Evolutionary conservation across 495 filamentous ascomycete genomes (phyloP).

Genomic region (Trichocladium uniseriatum): DNA sequence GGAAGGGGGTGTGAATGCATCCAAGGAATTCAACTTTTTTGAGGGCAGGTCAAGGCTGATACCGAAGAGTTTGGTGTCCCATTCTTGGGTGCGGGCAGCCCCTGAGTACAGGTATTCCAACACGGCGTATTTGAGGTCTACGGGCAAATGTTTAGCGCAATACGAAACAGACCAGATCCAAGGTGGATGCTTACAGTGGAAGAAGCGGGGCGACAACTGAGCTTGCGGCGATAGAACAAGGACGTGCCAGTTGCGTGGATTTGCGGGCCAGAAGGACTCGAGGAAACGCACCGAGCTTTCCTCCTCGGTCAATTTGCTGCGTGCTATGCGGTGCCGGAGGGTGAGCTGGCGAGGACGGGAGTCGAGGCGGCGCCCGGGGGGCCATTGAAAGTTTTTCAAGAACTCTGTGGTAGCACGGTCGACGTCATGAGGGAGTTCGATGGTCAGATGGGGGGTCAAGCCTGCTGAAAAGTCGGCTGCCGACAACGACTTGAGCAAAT

Average conservation of each 20-base stretch:
- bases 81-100: slow-evolving; percentile 32
- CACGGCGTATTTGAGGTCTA: slow-evolving; percentile 56
- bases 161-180: not conserved
- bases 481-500: slow-evolving; percentile 62
- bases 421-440: slow-evolving; percentile 64
- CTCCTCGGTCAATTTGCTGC: slow-evolving; percentile 43
- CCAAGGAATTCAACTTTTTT: slow-evolving; percentile 46
- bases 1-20: slow-evolving; percentile 44
- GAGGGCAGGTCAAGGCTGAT: slow-evolving; percentile 67
- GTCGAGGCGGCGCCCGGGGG: slow-evolving; percentile 36
- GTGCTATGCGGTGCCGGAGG: slow-evolving; percentile 61
- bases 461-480: slow-evolving; percentile 63
- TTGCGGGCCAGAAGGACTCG: slow-evolving; percentile 71
- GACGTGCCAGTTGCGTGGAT: slow-evolving; percentile 54
- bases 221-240: slow-evolving; percentile 67
- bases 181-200: slow-evolving; percentile 49
- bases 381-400: slow-evolving; percentile 55
- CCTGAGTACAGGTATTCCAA: slow-evolving; percentile 66
- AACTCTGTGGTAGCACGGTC: slow-evolving; percentile 52
- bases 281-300: slow-evolving; percentile 61
- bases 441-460: slow-evolving; percentile 57
- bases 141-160: not conserved
- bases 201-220: slow-evolving; percentile 66
- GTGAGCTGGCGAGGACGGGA: slow-evolving; percentile 44
- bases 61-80: slow-evolving; percentile 51